phyloP scores from a whole-genome alignment of 306 rosid species.

The Hylodesmum podocarpum region DNA sequence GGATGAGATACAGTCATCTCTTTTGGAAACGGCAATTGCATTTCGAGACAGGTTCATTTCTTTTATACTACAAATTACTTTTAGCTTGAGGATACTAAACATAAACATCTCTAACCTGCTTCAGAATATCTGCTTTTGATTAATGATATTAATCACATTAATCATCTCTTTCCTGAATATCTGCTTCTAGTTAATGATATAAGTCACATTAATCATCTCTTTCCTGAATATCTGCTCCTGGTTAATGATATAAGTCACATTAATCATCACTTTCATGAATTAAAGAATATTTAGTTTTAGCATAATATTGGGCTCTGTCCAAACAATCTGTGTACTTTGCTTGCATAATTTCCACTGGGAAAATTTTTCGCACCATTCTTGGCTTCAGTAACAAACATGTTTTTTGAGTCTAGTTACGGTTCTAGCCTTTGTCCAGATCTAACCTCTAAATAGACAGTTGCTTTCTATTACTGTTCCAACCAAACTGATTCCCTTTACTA shows the following conservation, averaged over 20 bases:
- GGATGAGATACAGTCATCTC: too few relatives aligned
- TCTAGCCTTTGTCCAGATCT: neutral
- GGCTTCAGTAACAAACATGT: neutral
- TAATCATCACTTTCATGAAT: neutral
- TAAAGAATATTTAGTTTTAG: neutral
- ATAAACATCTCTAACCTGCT: neutral
- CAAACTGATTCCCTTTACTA: too few relatives aligned
- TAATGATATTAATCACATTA: neutral
- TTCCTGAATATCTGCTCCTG: too few relatives aligned
- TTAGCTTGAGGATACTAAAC: neutral
- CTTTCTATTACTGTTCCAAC: too few relatives aligned
- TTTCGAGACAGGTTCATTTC: too few relatives aligned
- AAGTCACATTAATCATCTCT: too few relatives aligned
- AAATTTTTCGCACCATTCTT: neutral
- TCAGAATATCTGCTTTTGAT: neutral
- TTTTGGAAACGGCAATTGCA: too few relatives aligned
- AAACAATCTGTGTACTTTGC: neutral
- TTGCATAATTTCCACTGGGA: neutral
- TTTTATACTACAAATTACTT: conserved; percentile 9
- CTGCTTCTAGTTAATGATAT: too few relatives aligned
- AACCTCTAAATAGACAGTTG: neutral
- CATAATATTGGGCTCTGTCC: too few relatives aligned
- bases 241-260: too few relatives aligned
- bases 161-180: too few relatives aligned
- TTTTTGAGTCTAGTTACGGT: neutral